Evolutionary conservation across 495 filamentous ascomycete genomes (phyloP).

Genomic region (Letharia columbiana): DNA sequence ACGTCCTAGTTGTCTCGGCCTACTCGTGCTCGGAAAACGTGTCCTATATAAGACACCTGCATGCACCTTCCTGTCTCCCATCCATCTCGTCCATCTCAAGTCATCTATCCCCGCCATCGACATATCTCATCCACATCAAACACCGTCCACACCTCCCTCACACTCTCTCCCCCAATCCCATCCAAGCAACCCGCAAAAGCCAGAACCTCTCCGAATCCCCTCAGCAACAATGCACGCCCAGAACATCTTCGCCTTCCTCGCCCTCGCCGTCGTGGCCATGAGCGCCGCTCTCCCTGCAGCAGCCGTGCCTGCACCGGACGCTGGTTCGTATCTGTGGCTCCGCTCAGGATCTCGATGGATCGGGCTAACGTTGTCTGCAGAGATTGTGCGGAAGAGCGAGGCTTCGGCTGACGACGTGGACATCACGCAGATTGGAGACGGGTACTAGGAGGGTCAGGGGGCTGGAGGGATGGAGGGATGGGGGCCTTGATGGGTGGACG

Average conservation of each 20-base stretch:
- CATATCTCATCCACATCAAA: not conserved
- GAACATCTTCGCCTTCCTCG: conserved; percentile 1
- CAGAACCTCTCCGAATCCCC: not conserved
- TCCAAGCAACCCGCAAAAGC: not conserved
- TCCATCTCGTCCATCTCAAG: not conserved
- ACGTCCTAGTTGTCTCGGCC: not conserved
- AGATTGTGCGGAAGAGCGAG: not conserved
- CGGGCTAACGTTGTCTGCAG: not conserved
- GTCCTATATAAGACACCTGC: not conserved
- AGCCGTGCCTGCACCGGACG: not conserved
- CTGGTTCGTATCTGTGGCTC: not conserved
- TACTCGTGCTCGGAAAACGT: not conserved
- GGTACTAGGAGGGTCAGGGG: not conserved
- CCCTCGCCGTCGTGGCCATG: conserved; percentile 5
- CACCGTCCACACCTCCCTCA: not conserved
- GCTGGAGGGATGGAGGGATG: not conserved
- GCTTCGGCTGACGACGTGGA: not conserved
- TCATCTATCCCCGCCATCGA: not conserved
- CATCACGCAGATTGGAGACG: not conserved
- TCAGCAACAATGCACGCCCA: not conserved
- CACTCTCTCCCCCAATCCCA: not conserved
- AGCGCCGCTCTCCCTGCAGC: conserved; percentile 4
- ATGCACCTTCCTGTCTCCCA: not conserved
- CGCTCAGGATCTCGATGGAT: not conserved
- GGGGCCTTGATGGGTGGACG: not conserved